Evolutionary conservation across 179 eudicot genomes (phyloP), one percentile per base, ranked within the genome.

Genomic region (Patellifolia procumbens): DNA sequence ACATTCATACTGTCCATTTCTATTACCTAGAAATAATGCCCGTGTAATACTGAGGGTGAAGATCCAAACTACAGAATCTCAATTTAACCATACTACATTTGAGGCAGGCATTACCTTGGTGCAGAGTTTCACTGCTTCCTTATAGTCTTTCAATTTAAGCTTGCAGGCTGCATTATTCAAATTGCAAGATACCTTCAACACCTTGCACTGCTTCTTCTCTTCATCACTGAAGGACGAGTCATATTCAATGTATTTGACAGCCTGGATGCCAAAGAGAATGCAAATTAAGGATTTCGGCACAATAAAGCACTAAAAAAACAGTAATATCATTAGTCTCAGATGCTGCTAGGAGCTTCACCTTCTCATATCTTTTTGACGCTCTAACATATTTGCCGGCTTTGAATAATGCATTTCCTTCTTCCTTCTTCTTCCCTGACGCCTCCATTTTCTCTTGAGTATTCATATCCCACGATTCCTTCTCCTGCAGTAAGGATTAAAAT

Each of bases 381-480:
- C 85, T 90, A 8, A 45, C 83, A 73, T 90, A 89, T 82, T 93
- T 92, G 26, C 98, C 92, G 58, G 89, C 92, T 79, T 93, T 93
- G 70, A 93, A 93, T 17, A 88, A 70, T 0, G 80, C 90, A 84
- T 93, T 93, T 17, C 98, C 98, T 81, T 90, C 97, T 85, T 90
- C 98, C 82, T 93, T 93, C 77, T 90, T 93, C 75, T 83, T 90
- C 70, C 91, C 94, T 68, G 98, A 97, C 66, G 89, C 97, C 79
- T 93, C 98, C 68, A 93, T 90, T 74, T 93, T 93, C 87, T 93
- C 98, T 67, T 76, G 70, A 1, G 90, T 88, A 74, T 82, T 93
- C 98, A 93, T 92, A 64, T 93, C 98, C 98, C 95, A 93, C 2
- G 98, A 93, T 82, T 93, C 97, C 78, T 92, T 93, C 5, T 93